Evolutionary conservation across 2,329 filamentous ascomycete genomes (phyloP).

Genomic region (Aspergillus sojae): DNA sequence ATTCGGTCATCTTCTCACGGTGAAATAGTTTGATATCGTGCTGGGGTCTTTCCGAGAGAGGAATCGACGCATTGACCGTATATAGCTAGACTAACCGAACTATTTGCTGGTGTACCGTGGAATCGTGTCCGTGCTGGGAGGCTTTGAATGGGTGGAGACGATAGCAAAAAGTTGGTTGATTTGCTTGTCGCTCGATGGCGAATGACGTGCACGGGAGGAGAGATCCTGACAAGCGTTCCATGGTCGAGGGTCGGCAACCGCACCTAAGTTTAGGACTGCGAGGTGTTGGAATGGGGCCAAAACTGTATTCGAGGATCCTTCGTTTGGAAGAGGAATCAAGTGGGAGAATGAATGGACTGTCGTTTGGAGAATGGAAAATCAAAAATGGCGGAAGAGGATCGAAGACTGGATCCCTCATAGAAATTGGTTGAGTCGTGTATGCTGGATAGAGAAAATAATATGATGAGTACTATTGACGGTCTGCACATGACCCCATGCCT

Average conservation of each 20-base stretch:
- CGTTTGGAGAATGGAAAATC: neutral
- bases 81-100: neutral
- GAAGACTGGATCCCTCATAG: neutral
- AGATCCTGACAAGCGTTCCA: neutral
- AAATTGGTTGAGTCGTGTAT: neutral
- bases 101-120: slow-evolving; percentile 1
- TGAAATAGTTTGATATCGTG: neutral
- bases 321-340: neutral
- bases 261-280: neutral
- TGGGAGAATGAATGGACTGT: neutral
- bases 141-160: neutral
- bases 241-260: neutral
- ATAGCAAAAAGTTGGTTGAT: neutral
- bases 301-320: neutral
- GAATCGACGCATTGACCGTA: neutral
- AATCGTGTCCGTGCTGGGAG: neutral
- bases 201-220: neutral
- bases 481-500: neutral
- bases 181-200: neutral
- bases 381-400: neutral
- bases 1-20: neutral
- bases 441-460: neutral
- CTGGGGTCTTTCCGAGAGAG: neutral
- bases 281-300: neutral
- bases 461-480: neutral